Percentiles rank a stretch among this genome's conserved stretches.
These are phyloP conservation scores for Colletotrichum noveboracense DNA, from an alignment of 2,329 filamentous ascomycete species.

Conservation along the genomic window DNA sequence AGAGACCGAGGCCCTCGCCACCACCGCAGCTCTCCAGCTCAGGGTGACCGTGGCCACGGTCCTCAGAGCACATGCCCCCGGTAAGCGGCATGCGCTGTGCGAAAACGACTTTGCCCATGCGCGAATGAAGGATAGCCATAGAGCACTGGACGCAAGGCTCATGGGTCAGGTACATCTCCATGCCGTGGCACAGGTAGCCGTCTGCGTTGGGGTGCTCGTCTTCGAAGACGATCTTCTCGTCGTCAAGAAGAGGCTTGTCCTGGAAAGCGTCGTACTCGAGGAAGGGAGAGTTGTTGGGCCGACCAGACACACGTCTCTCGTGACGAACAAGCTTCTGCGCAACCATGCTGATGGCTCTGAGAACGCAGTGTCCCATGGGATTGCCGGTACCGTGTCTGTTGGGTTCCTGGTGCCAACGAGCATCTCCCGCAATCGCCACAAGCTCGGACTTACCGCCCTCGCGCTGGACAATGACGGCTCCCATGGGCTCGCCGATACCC, in stretches of 20 bases:
- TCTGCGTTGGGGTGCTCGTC: slow-evolving; percentile 71
- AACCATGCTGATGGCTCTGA: slow-evolving; percentile 84
- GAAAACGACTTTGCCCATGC: slow-evolving; percentile 88
- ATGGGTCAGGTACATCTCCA: slow-evolving; percentile 93
- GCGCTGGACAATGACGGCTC: slow-evolving; percentile 77
- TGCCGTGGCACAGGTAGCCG: slow-evolving; percentile 91
- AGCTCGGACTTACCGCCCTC: slow-evolving; percentile 57
- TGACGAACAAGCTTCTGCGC: slow-evolving; percentile 68
- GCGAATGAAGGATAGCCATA: slow-evolving; percentile 94
- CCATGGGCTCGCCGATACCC: slow-evolving; percentile 72
- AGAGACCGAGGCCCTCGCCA: slow-evolving; percentile 69
- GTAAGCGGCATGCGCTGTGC: slow-evolving; percentile 78
- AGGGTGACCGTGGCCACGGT: slow-evolving; percentile 55
- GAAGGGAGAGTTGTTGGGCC: slow-evolving; percentile 40
- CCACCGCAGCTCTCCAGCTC: slow-evolving; percentile 44
- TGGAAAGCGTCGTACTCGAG: slow-evolving; percentile 69
- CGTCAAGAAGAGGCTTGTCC: slow-evolving; percentile 69
- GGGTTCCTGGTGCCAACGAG: slow-evolving; percentile 67
- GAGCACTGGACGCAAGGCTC: slow-evolving; percentile 97
- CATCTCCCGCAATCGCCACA: slow-evolving; percentile 79
- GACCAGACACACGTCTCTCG: slow-evolving; percentile 48
- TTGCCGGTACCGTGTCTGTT: slow-evolving; percentile 63
- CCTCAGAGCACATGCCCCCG: slow-evolving; percentile 83
- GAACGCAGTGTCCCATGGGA: slow-evolving; percentile 77
- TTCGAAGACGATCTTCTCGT: slow-evolving; percentile 68